phyloP scores from a whole-genome alignment of 306 rosid species.

The Ormosia semicastrata region DNA sequence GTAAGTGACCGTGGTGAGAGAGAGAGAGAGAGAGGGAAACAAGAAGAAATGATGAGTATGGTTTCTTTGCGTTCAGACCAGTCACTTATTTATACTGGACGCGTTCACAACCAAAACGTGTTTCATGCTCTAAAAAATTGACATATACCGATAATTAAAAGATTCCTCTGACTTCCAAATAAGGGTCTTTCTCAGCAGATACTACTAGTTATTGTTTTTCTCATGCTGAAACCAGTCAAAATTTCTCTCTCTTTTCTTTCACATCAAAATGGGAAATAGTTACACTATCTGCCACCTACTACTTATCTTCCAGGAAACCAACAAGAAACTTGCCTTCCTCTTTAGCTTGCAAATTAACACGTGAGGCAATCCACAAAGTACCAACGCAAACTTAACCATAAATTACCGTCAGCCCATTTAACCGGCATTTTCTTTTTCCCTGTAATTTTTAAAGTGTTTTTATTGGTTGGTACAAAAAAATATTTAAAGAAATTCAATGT shows the following conservation, averaged over 20 bases:
- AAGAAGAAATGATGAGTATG: neutral
- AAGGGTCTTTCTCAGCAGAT: conserved; percentile 8
- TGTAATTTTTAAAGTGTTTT: no score
- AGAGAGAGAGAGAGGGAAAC: neutral
- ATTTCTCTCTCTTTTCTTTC: neutral
- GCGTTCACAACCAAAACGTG: conserved; percentile 29
- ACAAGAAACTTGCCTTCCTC: conserved; percentile 2
- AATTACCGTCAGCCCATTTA: neutral
- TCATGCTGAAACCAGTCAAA: conserved; percentile 2
- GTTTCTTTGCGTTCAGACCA: neutral
- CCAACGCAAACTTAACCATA: neutral
- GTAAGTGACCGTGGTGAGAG: neutral
- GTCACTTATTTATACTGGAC: neutral
- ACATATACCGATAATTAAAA: neutral
- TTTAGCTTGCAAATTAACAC: neutral
- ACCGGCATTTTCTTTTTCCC: neutral
- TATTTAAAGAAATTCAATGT: no score
- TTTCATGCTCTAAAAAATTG: neutral
- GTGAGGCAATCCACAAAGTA: neutral
- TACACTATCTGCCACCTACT: neutral
- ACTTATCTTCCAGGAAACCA: conserved; percentile 18
- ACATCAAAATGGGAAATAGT: neutral
- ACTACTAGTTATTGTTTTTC: neutral
- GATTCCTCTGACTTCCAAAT: conserved; percentile 8
- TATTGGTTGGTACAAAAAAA: no score